Conservation (phyloP, 495 filamentous ascomycete genomes). For the Durotheca rogersii region DNA sequence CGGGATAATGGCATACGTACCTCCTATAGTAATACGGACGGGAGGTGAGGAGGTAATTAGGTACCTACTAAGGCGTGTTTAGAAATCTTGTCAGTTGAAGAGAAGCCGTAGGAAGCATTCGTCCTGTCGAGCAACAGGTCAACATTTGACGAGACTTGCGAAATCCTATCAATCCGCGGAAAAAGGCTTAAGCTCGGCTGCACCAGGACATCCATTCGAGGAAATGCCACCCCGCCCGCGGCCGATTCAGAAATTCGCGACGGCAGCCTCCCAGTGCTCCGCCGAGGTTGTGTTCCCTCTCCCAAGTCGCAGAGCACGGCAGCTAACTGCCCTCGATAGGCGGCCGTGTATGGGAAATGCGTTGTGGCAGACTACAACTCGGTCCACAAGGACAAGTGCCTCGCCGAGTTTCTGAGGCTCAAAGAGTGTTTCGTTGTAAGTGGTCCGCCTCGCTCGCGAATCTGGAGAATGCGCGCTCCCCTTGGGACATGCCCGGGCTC, state of each 20-base stretch:
- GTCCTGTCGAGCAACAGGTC: no score
- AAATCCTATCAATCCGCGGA: not conserved
- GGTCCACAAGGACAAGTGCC: slow-evolving; percentile 88
- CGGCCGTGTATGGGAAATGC: slow-evolving; percentile 86
- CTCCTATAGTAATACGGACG: no score
- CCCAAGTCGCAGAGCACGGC: not conserved
- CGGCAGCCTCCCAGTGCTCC: slow-evolving; percentile 79
- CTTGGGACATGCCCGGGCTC: slow-evolving; percentile 1
- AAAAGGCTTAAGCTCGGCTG: not conserved
- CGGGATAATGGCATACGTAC: no score
- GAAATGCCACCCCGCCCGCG: slow-evolving; percentile 50
- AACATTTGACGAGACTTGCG: no score
- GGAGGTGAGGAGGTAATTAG: no score
- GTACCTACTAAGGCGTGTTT: no score
- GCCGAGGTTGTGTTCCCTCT: slow-evolving; percentile 58
- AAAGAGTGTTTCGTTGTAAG: slow-evolving; percentile 89
- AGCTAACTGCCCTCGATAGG: slow-evolving; percentile 49
- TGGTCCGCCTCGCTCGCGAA: slow-evolving; percentile 1
- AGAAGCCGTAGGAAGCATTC: no score
- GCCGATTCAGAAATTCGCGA: slow-evolving; percentile 87
- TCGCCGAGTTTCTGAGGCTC: slow-evolving; percentile 77
- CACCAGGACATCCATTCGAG: not conserved
- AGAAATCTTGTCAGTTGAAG: no score
- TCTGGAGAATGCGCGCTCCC: no score
- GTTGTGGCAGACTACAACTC: slow-evolving; percentile 88